Conservation (phyloP, 352 stramenopile species). For the Phytophthora melonis region DNA sequence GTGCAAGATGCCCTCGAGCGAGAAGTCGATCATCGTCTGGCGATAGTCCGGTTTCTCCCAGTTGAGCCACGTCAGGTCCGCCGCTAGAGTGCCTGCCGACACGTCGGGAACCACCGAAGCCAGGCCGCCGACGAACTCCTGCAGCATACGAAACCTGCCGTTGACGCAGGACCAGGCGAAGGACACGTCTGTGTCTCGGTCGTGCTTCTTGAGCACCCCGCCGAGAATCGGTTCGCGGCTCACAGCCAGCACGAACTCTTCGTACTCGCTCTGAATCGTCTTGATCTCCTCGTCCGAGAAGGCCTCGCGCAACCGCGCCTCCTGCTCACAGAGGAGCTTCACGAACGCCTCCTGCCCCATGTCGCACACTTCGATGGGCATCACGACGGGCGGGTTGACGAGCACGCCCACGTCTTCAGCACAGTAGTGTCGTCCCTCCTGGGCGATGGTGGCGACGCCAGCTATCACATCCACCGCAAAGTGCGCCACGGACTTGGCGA, state of each 20-base stretch:
- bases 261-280: conserved; percentile 56
- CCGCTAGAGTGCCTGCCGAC: conserved; percentile 39
- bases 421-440: conserved; percentile 62
- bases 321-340: conserved; percentile 50
- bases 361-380: conserved; percentile 60
- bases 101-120: conserved; percentile 55
- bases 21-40: conserved; percentile 67
- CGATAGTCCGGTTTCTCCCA: conserved; percentile 77
- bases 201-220: conserved; percentile 65
- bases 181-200: conserved; percentile 62
- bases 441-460: conserved; percentile 48
- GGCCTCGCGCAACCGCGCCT: conserved; percentile 52
- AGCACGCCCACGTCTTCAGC: conserved; percentile 47
- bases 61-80: conserved; percentile 56
- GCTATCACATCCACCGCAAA: conserved; percentile 60
- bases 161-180: conserved; percentile 74
- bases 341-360: conserved; percentile 65
- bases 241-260: conserved; percentile 56
- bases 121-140: conserved; percentile 66
- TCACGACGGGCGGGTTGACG: conserved; percentile 54
- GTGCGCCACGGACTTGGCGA: conserved; percentile 58
- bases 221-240: conserved; percentile 59
- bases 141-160: conserved; percentile 56
- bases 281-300: conserved; percentile 55
- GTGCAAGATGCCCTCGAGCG: conserved; percentile 73